A percentile compares a stretch with the other conserved stretches of the same genome.
Evolutionary conservation across 1,284 basidiomycete species (phyloP).

Genomic region (Kwoniella shivajii): DNA sequence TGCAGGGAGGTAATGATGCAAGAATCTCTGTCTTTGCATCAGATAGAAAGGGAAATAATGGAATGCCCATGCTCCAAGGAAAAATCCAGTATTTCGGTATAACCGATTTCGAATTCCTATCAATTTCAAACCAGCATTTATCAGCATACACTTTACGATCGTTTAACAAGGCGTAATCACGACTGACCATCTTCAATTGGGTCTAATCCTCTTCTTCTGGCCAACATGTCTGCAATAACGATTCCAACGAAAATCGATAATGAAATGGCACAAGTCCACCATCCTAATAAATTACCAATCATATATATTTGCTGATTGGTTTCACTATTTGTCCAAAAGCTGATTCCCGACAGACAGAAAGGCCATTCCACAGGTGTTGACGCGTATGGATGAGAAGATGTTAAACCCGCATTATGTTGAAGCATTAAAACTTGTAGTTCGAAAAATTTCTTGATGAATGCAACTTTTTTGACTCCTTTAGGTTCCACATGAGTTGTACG

Average conservation of each 20-base stretch:
- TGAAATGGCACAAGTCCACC: slow-evolving; percentile 89
- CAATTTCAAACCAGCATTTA: not conserved
- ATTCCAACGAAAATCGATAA: slow-evolving; percentile 88
- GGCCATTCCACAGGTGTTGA: slow-evolving; percentile 96
- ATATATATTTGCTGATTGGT: slow-evolving; percentile 91
- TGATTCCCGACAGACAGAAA: slow-evolving; percentile 91
- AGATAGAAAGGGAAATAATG: slow-evolving; percentile 99
- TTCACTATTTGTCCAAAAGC: slow-evolving; percentile 92
- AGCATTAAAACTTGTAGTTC: slow-evolving; percentile 95
- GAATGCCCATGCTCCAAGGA: slow-evolving; percentile 88
- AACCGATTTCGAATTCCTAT: slow-evolving; percentile 81
- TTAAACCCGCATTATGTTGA: slow-evolving; percentile 95
- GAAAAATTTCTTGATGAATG: slow-evolving; percentile 91
- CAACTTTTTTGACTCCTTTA: slow-evolving; percentile 76
- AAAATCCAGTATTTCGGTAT: slow-evolving; percentile 94
- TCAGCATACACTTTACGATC: not conserved
- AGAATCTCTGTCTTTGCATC: slow-evolving; percentile 94
- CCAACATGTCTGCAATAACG: slow-evolving; percentile 82
- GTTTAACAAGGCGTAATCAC: not conserved
- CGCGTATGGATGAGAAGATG: slow-evolving; percentile 93
- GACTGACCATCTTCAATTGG: slow-evolving; percentile 81
- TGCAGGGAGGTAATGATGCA: slow-evolving; percentile 97
- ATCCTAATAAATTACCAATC: slow-evolving; percentile 89
- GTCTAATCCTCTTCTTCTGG: slow-evolving; percentile 77
- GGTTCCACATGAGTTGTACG: slow-evolving; percentile 60